These are phyloP conservation scores for Diplosphaera chodatii DNA, from an alignment of 139 green algal species.

Conservation along the genomic window DNA sequence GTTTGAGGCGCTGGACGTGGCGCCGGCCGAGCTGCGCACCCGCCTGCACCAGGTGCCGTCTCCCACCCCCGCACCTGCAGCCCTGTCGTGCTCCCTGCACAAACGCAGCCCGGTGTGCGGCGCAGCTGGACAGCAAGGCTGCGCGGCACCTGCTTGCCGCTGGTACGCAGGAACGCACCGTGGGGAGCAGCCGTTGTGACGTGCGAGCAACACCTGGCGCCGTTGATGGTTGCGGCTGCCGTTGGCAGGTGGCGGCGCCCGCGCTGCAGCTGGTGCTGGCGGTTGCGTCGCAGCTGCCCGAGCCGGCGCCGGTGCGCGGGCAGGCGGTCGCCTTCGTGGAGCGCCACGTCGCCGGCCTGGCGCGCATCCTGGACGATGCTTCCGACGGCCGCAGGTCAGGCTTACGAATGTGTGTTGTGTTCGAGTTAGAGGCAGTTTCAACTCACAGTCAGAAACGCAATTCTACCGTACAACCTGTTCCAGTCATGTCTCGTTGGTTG, in stretches of 20 bases:
- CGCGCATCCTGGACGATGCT: slow-evolving; percentile 48
- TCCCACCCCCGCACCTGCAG: no score
- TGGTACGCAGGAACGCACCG: no score
- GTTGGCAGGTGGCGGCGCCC: slow-evolving; percentile 24
- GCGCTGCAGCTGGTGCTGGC: slow-evolving; percentile 46
- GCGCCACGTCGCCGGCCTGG: slow-evolving; percentile 39
- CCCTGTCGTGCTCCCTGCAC: no score
- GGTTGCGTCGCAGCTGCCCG: slow-evolving; percentile 28
- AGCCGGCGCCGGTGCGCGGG: slow-evolving; percentile 24
- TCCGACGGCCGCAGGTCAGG: slow-evolving; percentile 15
- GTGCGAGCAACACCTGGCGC: no score
- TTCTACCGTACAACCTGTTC: no score
- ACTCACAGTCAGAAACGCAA: no score
- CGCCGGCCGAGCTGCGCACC: not conserved
- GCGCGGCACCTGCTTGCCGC: no score
- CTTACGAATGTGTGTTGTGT: slow-evolving; percentile 6
- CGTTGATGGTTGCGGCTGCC: slow-evolving; percentile 16
- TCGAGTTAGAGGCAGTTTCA: no score
- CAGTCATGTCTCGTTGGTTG: no score
- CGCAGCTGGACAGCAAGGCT: no score
- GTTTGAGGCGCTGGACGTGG: not conserved
- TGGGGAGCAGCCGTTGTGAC: no score
- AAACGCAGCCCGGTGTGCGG: no score
- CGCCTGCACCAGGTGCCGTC: not conserved
- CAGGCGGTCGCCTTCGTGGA: slow-evolving; percentile 46